Evolutionary conservation across 345 rosid genomes (phyloP), one percentile per base, ranked within the genome.

Genomic region (Aquilaria malaccensis): DNA sequence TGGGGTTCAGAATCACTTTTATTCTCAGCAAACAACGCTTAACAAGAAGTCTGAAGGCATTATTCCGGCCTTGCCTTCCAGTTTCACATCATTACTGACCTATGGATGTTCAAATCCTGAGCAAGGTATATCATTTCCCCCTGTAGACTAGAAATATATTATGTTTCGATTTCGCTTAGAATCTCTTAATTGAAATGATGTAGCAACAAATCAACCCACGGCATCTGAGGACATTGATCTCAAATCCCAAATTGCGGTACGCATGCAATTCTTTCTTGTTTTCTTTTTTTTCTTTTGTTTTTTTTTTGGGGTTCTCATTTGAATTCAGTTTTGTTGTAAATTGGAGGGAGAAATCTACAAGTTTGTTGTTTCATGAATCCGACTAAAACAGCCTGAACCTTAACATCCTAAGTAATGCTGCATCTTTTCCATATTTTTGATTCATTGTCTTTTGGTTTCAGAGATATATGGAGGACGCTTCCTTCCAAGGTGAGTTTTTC

Each of bases 391-490:
- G 31, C 55, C 60, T 55, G 58, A 65, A 63, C 58, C 50, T 66
- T 37, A 22, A 37, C 43, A 37, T 37, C 7, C 7, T 37, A 37
- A 22, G 22, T 22, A 22, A 22, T 22, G 22, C 43, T 9, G 7
- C 5, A 9, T 37, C 43, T 37, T 37, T 37, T 37, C 43, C 43
- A 37, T 4, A 37, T 37, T 4, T 37, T 60, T 54, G 22, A 11
- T 41, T 66, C 11, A 51, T 62, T 30, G 9, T 65, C 66, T 61
- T 71, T 62, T 71, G 65, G 63, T 70, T 60, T 74, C 84, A 89
- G 97, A 83, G 65, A 66, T 87, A 73, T 73, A 85, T 87, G 93
- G 91, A 82, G 67, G 96, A 89, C 81, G 78, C 93, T 30, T 72
- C 89, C 49, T 89, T 92, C 77, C 93, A 85, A 75, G 98, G 96